Percentiles rank a stretch among this genome's conserved stretches.
Evolutionary conservation across 2,329 filamentous ascomycete genomes (phyloP).

Genomic region (Aspergillus sp.): DNA sequence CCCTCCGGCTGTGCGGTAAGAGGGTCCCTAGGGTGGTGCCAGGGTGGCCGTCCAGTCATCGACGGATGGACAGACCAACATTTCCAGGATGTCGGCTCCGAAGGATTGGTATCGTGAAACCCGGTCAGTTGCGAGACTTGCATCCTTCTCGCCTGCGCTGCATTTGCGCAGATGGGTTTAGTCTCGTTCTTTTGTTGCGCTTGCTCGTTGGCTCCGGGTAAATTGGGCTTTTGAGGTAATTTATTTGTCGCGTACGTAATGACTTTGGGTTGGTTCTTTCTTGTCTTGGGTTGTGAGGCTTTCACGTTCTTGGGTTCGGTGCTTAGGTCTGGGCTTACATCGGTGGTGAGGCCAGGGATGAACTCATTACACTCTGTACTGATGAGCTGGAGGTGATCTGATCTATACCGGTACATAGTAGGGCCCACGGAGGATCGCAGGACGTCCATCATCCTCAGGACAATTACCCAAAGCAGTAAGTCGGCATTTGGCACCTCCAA

Average conservation of each 20-base stretch:
- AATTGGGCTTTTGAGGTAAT: slow-evolving; percentile 8
- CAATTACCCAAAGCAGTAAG: background rate
- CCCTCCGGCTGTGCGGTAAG: no score
- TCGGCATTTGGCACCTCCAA: slow-evolving; percentile 1
- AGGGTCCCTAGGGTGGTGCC: no score
- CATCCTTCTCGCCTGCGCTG: background rate
- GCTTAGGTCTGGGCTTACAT: no score
- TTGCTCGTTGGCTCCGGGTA: slow-evolving; percentile 5
- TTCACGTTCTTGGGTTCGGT: background rate
- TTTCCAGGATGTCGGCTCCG: no score
- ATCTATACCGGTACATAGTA: no score
- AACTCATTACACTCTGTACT: background rate
- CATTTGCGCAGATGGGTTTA: slow-evolving; percentile 5
- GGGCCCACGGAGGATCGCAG: no score
- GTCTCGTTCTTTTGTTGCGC: slow-evolving; percentile 3
- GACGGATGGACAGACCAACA: background rate
- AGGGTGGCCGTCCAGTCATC: background rate
- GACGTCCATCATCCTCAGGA: background rate
- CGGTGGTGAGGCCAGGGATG: no score
- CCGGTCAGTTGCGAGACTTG: background rate
- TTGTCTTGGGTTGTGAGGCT: background rate
- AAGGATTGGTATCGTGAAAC: background rate
- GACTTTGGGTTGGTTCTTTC: background rate
- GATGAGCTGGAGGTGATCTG: background rate
- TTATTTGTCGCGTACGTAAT: slow-evolving; percentile 8